phyloP scores from a whole-genome alignment of 2,329 filamentous ascomycete species.

The Sclerotinia borealis region DNA sequence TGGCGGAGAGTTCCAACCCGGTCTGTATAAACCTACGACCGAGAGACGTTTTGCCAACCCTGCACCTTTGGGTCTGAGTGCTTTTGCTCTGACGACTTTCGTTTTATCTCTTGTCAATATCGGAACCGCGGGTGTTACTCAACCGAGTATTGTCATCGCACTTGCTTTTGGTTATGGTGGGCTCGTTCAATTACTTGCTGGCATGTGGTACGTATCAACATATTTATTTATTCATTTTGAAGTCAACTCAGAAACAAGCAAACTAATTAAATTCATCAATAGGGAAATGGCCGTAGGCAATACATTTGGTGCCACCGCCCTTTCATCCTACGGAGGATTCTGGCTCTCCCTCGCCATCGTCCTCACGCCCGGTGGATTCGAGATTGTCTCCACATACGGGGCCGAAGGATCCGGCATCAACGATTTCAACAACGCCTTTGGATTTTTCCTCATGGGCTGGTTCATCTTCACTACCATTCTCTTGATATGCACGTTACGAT shows the following conservation, averaged over 20 bases:
- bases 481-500: conserved; percentile 48
- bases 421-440: conserved; percentile 45
- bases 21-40: conserved; percentile 48
- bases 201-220: conserved; percentile 47
- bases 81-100: conserved; percentile 59
- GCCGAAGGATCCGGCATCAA: conserved; percentile 20
- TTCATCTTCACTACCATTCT: conserved; percentile 58
- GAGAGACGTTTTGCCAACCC: conserved; percentile 53
- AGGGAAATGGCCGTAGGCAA: conserved; percentile 60
- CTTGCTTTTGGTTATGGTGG: conserved; percentile 59
- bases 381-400: conserved; percentile 37
- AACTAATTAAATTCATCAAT: neutral
- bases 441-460: conserved; percentile 54
- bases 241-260: neutral
- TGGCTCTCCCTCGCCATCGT: conserved; percentile 55
- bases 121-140: conserved; percentile 39
- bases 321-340: conserved; percentile 58
- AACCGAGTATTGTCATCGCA: conserved; percentile 49
- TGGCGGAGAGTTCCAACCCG: conserved; percentile 54
- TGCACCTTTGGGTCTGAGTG: conserved; percentile 52
- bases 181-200: conserved; percentile 60
- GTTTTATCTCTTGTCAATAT: conserved; percentile 54
- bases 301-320: conserved; percentile 56
- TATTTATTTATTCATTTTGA: neutral
- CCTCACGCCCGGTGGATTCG: conserved; percentile 51